These are phyloP conservation scores for Penicillium roqueforti DNA, from an alignment of 495 filamentous ascomycete species.

Conservation along the genomic window DNA sequence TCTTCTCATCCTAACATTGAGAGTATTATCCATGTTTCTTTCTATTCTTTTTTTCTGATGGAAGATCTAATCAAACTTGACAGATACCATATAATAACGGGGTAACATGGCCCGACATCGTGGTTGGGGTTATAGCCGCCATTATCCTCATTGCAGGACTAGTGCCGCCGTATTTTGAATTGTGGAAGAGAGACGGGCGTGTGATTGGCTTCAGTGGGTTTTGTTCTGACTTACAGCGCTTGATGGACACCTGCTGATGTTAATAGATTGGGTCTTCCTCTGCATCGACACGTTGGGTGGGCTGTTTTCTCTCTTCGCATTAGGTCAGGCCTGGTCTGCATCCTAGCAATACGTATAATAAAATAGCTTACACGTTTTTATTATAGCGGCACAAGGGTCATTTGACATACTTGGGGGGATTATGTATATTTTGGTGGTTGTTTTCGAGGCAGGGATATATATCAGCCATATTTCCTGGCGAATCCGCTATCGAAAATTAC, in stretches of 20 bases:
- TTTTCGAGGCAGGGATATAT: conserved; percentile 68
- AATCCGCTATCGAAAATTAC: conserved; percentile 56
- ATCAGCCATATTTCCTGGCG: conserved; percentile 64
- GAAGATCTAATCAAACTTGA: conserved; percentile 6
- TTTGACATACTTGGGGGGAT: conserved; percentile 69
- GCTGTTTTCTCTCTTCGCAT: conserved; percentile 69
- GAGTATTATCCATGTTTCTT: conserved; percentile 32
- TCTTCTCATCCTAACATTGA: conserved; percentile 59
- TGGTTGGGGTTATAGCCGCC: conserved; percentile 58
- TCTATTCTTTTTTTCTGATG: not conserved
- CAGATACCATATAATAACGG: conserved; percentile 53
- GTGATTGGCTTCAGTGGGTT: conserved; percentile 65
- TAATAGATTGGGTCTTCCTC: conserved; percentile 57
- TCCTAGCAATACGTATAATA: not conserved
- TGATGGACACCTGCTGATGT: not conserved
- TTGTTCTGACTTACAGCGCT: not conserved
- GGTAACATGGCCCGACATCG: conserved; percentile 52
- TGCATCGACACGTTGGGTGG: conserved; percentile 67
- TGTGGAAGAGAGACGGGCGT: conserved; percentile 64
- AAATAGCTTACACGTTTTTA: not conserved
- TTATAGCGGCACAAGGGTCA: conserved; percentile 56
- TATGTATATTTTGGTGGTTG: conserved; percentile 63
- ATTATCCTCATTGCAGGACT: conserved; percentile 58
- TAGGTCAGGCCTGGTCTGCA: conserved; percentile 42
- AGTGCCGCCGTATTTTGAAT: conserved; percentile 66